Percentiles rank a stretch among this genome's conserved stretches.
phyloP scores from a whole-genome alignment of 305 asterid genomes.

The Striga hermonthica region DNA sequence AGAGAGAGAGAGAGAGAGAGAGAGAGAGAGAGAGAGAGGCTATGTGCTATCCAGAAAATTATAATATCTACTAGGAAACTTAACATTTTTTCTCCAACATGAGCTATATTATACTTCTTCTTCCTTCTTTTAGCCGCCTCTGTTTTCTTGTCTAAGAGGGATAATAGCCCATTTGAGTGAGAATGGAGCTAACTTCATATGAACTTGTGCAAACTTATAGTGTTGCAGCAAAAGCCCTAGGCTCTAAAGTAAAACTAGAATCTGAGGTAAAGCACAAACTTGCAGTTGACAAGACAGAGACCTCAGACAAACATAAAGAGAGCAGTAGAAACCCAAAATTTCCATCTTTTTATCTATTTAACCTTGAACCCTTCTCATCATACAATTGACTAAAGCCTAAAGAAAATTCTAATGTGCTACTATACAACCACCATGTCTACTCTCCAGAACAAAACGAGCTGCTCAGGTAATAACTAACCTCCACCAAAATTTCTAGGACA shows the following conservation, averaged over 20 bases:
- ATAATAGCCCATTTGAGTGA: constrained; percentile 3
- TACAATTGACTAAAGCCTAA: not conserved
- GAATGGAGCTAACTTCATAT: not conserved
- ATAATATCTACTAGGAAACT: too few species aligned
- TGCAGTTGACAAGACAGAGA: too few species aligned
- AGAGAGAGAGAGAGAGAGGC: too few species aligned
- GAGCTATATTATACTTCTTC: too few species aligned
- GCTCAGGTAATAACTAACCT: too few species aligned
- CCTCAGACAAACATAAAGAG: not conserved
- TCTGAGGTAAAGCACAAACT: not conserved
- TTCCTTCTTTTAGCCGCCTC: not conserved
- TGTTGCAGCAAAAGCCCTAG: not conserved
- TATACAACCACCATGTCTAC: too few species aligned
- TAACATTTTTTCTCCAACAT: too few species aligned
- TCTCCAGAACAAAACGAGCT: too few species aligned
- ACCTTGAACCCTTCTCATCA: not conserved
- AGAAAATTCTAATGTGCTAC: too few species aligned
- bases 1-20: too few species aligned
- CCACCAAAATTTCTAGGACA: not conserved
- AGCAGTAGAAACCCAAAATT: not conserved
- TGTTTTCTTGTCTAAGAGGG: not conserved
- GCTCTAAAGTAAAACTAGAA: not conserved
- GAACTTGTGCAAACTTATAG: not conserved
- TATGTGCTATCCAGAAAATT: too few species aligned
- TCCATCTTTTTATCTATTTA: too few species aligned